Evolutionary conservation across 495 filamentous ascomycete genomes (phyloP).

Genomic region (Xylaria venustula): DNA sequence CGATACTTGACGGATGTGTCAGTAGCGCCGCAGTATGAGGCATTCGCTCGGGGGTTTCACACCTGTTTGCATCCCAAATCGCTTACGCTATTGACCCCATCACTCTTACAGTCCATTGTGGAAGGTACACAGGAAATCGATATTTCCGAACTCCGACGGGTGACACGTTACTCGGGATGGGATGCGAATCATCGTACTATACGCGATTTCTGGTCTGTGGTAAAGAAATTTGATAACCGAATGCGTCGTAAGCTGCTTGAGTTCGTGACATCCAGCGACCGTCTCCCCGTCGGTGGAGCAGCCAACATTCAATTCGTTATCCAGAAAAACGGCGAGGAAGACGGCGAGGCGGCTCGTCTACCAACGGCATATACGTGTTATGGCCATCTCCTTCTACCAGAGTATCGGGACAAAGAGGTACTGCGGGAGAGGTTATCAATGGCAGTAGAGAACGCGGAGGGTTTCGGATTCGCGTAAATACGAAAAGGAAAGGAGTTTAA

Average conservation of each 20-base stretch:
- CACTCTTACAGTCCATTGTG: slow-evolving; percentile 69
- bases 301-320: slow-evolving; percentile 78
- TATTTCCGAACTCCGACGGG: slow-evolving; percentile 63
- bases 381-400: slow-evolving; percentile 78
- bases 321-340: slow-evolving; percentile 71
- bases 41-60: slow-evolving; percentile 81
- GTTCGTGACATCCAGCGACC: slow-evolving; percentile 92
- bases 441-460: slow-evolving; percentile 85
- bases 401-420: slow-evolving; percentile 68
- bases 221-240: slow-evolving; percentile 63
- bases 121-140: slow-evolving; percentile 82
- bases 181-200: slow-evolving; percentile 64
- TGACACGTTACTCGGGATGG: slow-evolving; percentile 78
- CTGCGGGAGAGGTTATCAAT: slow-evolving; percentile 71
- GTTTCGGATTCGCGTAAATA: slow-evolving; percentile 72
- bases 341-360: slow-evolving; percentile 53
- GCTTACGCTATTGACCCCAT: slow-evolving; percentile 67
- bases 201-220: slow-evolving; percentile 78
- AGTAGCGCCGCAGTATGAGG: slow-evolving; percentile 71
- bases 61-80: slow-evolving; percentile 68
- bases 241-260: slow-evolving; percentile 75
- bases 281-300: slow-evolving; percentile 82
- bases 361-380: slow-evolving; percentile 90
- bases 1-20: slow-evolving; percentile 78
- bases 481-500: neutral